Conservation (phyloP, 768 basidiomycete genomes). For the Amanita jacksonii region DNA sequence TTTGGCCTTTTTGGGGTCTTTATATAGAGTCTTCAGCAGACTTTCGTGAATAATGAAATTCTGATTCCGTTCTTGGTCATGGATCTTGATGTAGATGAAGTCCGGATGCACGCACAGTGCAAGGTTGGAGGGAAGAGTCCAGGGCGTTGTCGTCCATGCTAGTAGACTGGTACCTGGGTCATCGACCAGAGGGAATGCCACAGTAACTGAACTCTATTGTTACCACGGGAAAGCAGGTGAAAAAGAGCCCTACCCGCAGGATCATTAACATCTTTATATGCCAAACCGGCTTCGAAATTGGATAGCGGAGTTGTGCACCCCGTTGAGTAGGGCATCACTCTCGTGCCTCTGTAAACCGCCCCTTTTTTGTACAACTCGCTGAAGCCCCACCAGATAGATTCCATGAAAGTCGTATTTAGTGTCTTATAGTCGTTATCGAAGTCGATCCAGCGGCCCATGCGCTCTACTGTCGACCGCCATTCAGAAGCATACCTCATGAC, state of each 20-base stretch:
- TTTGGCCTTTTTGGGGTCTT: constrained; percentile 95
- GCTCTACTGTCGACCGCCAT: constrained; percentile 91
- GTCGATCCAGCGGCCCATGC: constrained; percentile 99
- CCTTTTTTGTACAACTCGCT: constrained; percentile 86
- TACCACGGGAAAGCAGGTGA: not conserved
- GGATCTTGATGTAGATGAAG: constrained; percentile 93
- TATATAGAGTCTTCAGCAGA: constrained; percentile 82
- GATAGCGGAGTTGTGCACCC: constrained; percentile 93
- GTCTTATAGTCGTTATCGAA: constrained; percentile 99
- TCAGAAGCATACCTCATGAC: constrained; percentile 96
- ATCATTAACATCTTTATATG: constrained; percentile 90
- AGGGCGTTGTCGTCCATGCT: constrained; percentile 99
- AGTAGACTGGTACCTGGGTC: constrained; percentile 85
- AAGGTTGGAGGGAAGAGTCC: constrained; percentile 95
- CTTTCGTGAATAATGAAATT: constrained; percentile 92
- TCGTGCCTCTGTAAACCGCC: constrained; percentile 86
- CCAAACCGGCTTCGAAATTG: constrained; percentile 92
- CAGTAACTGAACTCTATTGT: constrained; percentile 50
- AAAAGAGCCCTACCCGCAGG: constrained; percentile 53
- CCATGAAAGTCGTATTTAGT: constrained; percentile 89
- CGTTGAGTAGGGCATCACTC: constrained; percentile 97
- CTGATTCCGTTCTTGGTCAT: constrained; percentile 75
- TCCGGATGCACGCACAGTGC: constrained; percentile 95
- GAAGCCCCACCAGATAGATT: constrained; percentile 99
- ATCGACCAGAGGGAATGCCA: constrained; percentile 88